Evolutionary conservation across 306 rosid genomes (phyloP).

Genomic region (Benincasa hispida): DNA sequence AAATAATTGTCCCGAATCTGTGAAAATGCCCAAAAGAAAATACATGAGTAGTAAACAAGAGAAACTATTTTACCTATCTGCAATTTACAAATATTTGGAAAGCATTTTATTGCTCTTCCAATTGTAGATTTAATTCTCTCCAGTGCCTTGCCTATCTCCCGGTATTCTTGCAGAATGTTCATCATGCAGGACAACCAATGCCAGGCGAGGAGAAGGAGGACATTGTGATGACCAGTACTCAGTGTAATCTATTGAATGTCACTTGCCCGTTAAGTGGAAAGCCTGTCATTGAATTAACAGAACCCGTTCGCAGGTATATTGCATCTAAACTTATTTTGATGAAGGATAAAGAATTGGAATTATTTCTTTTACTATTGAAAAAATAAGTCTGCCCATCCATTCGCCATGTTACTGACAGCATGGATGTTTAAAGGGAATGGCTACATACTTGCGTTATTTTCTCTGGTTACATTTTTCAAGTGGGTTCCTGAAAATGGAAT

Average conservation of each 20-base stretch:
- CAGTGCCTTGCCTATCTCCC: slow-evolving; percentile 2
- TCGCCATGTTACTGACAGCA: neutral
- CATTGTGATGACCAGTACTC: slow-evolving; percentile 76
- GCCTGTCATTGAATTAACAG: slow-evolving; percentile 47
- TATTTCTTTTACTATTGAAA: neutral
- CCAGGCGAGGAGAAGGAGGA: slow-evolving; percentile 95
- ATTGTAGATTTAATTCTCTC: neutral
- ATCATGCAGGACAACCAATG: slow-evolving; percentile 80
- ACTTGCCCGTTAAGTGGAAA: slow-evolving; percentile 81
- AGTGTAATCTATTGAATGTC: slow-evolving; percentile 46
- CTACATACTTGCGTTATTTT: neutral
- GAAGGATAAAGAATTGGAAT: neutral
- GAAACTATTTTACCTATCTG: neutral
- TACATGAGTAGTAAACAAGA: neutral
- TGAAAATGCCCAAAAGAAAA: neutral
- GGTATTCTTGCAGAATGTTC: slow-evolving; percentile 62
- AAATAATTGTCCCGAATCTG: neutral
- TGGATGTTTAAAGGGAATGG: neutral
- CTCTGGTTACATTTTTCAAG: neutral
- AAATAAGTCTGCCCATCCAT: neutral
- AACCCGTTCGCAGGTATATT: slow-evolving; percentile 83
- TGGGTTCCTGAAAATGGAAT: neutral
- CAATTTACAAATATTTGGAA: neutral
- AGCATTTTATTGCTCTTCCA: neutral
- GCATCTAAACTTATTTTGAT: neutral